A percentile compares a stretch with the other conserved stretches of the same genome.
Conservation (phyloP, 108 stramenopile species). For the Pseudonitzschia pungens region DNA sequence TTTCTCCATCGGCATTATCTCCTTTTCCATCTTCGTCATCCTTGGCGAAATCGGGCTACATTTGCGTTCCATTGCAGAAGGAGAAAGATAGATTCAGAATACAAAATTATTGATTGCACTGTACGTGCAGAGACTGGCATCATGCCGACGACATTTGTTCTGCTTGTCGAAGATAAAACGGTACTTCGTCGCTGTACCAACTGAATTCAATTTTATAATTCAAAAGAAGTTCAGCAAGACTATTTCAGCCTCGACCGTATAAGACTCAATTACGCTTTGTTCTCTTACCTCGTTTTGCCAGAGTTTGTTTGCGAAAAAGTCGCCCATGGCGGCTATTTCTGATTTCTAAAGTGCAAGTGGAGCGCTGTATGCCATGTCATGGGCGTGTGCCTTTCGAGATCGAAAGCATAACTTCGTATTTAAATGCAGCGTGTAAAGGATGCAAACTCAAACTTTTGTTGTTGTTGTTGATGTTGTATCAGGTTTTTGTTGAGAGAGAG, state of each 20-base stretch:
- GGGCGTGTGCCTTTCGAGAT: too few species aligned
- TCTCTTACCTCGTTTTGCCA: slow-evolving; percentile 7
- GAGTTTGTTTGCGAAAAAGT: slow-evolving; percentile 11
- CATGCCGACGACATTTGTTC: background rate
- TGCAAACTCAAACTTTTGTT: too few species aligned
- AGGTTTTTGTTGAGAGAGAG: too few species aligned
- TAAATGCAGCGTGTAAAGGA: too few species aligned
- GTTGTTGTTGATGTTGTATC: too few species aligned
- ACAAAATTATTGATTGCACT: background rate
- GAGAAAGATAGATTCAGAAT: background rate
- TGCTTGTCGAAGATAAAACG: background rate
- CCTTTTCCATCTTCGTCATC: slow-evolving; percentile 12
- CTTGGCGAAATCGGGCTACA: slow-evolving; percentile 7
- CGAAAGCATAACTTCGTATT: too few species aligned
- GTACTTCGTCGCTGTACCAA: too few species aligned
- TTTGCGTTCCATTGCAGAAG: background rate
- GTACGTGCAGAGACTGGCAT: background rate
- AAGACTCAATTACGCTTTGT: background rate
- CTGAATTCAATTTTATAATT: too few species aligned
- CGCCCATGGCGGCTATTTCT: background rate
- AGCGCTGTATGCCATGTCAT: too few species aligned
- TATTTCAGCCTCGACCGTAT: background rate
- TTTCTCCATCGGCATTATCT: slow-evolving; percentile 13
- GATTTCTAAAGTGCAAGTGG: too few species aligned
- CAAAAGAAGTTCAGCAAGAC: background rate